Base-by-base conservation (phyloP, 306 rosid species). In the Lathyrus tuberosus region DNA sequence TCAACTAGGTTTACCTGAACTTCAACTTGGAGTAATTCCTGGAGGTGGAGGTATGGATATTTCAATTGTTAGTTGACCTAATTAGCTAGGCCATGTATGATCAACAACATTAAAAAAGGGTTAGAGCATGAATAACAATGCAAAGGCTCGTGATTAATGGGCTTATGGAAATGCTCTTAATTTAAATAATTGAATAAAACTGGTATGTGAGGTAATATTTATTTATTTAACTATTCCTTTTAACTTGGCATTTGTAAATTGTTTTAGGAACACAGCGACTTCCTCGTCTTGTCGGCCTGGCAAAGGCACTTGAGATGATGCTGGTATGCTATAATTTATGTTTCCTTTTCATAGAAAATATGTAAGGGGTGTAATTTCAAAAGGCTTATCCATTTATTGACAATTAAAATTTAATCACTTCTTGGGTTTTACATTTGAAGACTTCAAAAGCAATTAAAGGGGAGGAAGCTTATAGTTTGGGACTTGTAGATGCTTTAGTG, bases 221-320 rank as follows among this genome's bases (percentile, higher is more conserved):
- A 52, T 69, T 48, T 75, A 40, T 30, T 53, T 67, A 14, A 30
- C 46, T 8, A 46, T 42, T 57, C 20, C 43, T 41, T 79, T 54
- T 70, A 66, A 73, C 72, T 72, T 78, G 46, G 69, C 71, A 62
- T 62, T 67, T 58, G 40, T 80, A 18, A 71, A 75, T 70, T 86
- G 59, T 69, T 77, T 71, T 80, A 95, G 99, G 99, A 70, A 95
- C 99, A 0, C 99, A 95, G 76, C 82, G 99, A 53, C 97, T 95
- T 78, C 99, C 99, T 22, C 97, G 99, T 70, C 99, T 95, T 76
- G 97, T 95, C 80, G 99, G 99, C 70, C 84, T 95, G 54, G 5
- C 96, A 73, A 95, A 89, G 85, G 87, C 88, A 49, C 94, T 95
- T 82, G 97, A 95, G 78, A 95, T 95, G 95, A 89, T 95, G 79